These are phyloP conservation scores for Syncephalastrum sp. DNA, from an alignment of 371 early-diverging fungal species.

Conservation along the genomic window DNA sequence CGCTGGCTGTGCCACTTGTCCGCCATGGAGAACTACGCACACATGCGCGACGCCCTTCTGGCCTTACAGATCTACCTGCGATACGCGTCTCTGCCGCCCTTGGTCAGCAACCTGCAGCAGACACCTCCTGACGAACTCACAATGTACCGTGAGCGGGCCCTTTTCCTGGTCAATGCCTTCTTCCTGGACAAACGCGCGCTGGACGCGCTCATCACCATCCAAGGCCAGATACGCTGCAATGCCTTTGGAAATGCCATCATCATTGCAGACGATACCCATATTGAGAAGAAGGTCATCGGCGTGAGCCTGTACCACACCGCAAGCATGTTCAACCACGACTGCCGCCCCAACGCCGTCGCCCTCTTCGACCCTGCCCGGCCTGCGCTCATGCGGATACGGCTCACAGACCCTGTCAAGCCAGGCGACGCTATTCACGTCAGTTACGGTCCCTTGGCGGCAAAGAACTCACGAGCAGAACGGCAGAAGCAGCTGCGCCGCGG, in stretches of 20 bases:
- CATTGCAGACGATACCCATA: not conserved
- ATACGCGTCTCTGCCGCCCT: too few relatives aligned
- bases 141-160: too few relatives aligned
- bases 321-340: slow-evolving; percentile 84
- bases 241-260: slow-evolving; percentile 14
- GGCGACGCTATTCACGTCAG: slow-evolving; percentile 3
- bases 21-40: too few relatives aligned
- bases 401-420: not conserved
- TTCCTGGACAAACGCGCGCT: slow-evolving; percentile 10
- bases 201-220: slow-evolving; percentile 15
- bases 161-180: slow-evolving; percentile 3
- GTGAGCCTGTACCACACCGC: slow-evolving; percentile 35
- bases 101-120: too few relatives aligned
- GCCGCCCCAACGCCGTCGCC: slow-evolving; percentile 76
- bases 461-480: slow-evolving; percentile 8
- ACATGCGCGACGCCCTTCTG: too few relatives aligned
- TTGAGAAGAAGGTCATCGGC: slow-evolving; percentile 12
- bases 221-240: slow-evolving; percentile 31
- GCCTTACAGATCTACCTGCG: too few relatives aligned
- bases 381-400: not conserved
- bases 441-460: slow-evolving; percentile 34
- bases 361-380: slow-evolving; percentile 31
- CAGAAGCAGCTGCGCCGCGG: slow-evolving; percentile 13
- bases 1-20: too few relatives aligned
- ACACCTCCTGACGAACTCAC: too few relatives aligned